These are phyloP conservation scores for Corylus avellana DNA, from an alignment of 306 rosid genomes.

Conservation along the genomic window DNA sequence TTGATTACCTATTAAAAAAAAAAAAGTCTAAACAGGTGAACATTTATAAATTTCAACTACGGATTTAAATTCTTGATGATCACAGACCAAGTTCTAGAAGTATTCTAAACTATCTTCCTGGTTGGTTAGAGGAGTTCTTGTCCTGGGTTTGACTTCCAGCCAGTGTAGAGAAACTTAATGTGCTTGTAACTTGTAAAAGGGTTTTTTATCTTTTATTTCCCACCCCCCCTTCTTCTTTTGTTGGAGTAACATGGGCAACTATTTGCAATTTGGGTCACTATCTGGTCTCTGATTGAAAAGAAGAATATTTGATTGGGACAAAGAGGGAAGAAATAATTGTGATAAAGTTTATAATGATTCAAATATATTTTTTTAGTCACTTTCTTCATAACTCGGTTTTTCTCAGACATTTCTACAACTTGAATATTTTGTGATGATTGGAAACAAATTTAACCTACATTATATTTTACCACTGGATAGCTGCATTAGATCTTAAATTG, in stretches of 20 bases:
- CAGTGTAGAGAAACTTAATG: neutral
- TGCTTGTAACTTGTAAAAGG: neutral
- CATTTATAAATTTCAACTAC: neutral
- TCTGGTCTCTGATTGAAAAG: neutral
- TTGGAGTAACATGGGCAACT: neutral
- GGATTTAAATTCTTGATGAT: neutral
- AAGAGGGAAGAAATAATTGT: neutral
- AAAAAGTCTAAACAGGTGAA: neutral
- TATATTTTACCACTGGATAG: too few relatives aligned
- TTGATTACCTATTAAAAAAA: too few relatives aligned
- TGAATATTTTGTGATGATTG: neutral
- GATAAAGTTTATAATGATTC: neutral
- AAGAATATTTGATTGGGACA: neutral
- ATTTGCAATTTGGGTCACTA: neutral
- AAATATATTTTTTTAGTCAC: neutral
- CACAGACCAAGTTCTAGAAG: neutral
- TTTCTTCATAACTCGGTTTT: neutral
- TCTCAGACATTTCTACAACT: neutral
- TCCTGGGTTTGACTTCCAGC: slow-evolving; percentile 2
- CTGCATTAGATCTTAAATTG: too few relatives aligned
- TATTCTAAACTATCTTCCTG: neutral
- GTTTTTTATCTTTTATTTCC: neutral
- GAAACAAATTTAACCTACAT: too few relatives aligned
- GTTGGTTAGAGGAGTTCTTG: neutral
- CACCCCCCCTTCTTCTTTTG: neutral